phyloP scores from a whole-genome alignment of 345 rosid species.

The Sonneratia alba region DNA sequence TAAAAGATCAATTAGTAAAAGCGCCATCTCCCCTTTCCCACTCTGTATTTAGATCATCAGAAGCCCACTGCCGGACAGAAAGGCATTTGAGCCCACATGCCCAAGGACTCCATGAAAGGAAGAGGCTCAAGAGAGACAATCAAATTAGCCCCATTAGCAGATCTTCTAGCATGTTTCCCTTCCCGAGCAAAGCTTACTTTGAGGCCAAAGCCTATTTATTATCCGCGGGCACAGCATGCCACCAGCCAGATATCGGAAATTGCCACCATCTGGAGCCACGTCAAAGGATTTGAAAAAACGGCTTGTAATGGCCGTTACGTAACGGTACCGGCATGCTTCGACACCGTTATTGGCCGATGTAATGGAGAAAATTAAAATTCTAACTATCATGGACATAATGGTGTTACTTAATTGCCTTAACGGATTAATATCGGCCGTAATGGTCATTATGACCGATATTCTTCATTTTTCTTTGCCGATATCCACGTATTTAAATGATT shows the following conservation, averaged over 20 bases:
- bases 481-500: too few relatives aligned
- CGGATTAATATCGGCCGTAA: too few relatives aligned
- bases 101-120: background rate
- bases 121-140: slow-evolving; percentile 37
- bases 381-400: too few relatives aligned
- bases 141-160: slow-evolving; percentile 52
- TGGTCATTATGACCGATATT: too few relatives aligned
- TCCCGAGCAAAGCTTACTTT: slow-evolving; percentile 55
- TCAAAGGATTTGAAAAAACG: too few relatives aligned
- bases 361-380: too few relatives aligned
- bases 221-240: slow-evolving; percentile 54
- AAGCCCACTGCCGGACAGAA: background rate
- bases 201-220: slow-evolving; percentile 40
- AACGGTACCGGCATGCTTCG: too few relatives aligned
- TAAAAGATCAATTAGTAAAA: background rate
- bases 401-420: too few relatives aligned
- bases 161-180: slow-evolving; percentile 81
- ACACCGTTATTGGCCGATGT: too few relatives aligned
- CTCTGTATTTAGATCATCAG: slow-evolving; percentile 8
- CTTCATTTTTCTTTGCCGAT: too few relatives aligned
- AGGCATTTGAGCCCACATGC: too few relatives aligned
- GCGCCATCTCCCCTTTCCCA: slow-evolving; percentile 3
- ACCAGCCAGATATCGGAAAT: slow-evolving; percentile 19
- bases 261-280: slow-evolving; percentile 24
- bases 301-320: too few relatives aligned